Evolutionary conservation across 179 eudicot genomes (phyloP), one percentile per base, ranked within the genome.

Genomic region (Carnegiea gigantea): DNA sequence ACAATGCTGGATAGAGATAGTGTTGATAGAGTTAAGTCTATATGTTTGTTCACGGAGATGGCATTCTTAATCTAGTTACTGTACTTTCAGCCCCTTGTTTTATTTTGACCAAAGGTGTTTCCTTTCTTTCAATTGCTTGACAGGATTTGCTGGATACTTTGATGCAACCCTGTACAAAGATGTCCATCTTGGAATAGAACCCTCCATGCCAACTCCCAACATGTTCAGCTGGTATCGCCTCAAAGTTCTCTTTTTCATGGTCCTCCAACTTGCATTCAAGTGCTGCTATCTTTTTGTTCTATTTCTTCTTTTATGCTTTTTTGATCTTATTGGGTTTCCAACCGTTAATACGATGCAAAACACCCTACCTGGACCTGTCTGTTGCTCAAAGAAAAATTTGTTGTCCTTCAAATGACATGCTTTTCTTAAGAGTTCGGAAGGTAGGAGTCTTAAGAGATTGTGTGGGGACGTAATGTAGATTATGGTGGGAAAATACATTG

Each of bases 131-230:
- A 17, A 57, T 57, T 18, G 62, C 79, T 87, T 85, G 60, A 60
- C 85, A 96, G 99, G 99, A 54, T 94, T 96, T 83, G 99, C 95
- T 36, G 99, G 99, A 59, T 96, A 96, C 86, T 96, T 96, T 82
- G 99, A 96, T 87, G 87, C 99, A 75, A 84, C 68, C 33, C 99
- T 96, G 33, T 96, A 96, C 89, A 92, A 96, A 87, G 99, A 96
- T 82, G 93, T 96, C 78, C 99, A 94, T 87, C 98, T 96, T 76
- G 97, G 99, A 79, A 96, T 96, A 80, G 97, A 96, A 83, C 99
- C 99, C 78, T 86, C 93, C 53, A 91, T 91, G 85, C 92, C 97
- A 71, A 96, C 99, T 53, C 98, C 97, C 21, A 93, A 92, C 87
- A 96, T 96, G 99, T 96, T 96, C 82, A 96, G 99, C 89, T 96